Percentiles rank a stretch among this genome's conserved stretches.
Evolutionary conservation across 2,329 filamentous ascomycete genomes (phyloP).

Genomic region (Ophiostoma novo-ulmi): DNA sequence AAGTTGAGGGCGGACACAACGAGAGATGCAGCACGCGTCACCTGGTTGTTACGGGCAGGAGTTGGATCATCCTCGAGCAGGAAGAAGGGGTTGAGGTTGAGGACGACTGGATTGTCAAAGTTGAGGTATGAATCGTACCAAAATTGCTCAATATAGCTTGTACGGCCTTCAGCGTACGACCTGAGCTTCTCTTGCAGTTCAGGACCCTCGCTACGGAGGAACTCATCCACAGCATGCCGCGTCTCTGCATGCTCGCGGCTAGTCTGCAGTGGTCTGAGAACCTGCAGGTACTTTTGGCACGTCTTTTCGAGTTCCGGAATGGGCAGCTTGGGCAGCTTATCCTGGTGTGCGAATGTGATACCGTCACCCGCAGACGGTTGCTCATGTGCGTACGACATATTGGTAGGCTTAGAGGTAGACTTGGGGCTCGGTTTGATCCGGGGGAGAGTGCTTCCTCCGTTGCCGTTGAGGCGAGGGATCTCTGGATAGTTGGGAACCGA

Average conservation of each 20-base stretch:
- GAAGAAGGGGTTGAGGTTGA: conserved; percentile 98
- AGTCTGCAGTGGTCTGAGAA: conserved; percentile 75
- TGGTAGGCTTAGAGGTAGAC: not conserved
- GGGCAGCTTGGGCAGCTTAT: conserved; percentile 82
- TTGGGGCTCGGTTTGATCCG: conserved; percentile 27
- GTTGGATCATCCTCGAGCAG: conserved; percentile 95
- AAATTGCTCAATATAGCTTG: conserved; percentile 98
- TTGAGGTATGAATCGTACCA: conserved; percentile 99
- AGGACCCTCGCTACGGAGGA: conserved; percentile 73
- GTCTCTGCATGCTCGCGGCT: conserved; percentile 79
- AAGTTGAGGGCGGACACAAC: conserved; percentile 88
- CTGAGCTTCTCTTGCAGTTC: conserved; percentile 83
- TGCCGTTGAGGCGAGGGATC: conserved; percentile 33
- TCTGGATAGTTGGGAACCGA: conserved; percentile 37
- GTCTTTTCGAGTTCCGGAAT: conserved; percentile 82
- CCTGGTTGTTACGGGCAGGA: conserved; percentile 91
- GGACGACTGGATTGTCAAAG: conserved; percentile 93
- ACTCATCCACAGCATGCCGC: conserved; percentile 72
- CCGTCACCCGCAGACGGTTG: conserved; percentile 56
- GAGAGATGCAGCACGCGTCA: conserved; percentile 86
- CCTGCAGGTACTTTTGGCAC: conserved; percentile 71
- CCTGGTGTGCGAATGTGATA: conserved; percentile 84
- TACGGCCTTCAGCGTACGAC: conserved; percentile 82
- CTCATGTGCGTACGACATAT: conserved; percentile 42
- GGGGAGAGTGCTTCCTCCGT: conserved; percentile 22